Base-by-base conservation (phyloP, 768 basidiomycete genomes). In the Crucibulum laeve region DNA sequence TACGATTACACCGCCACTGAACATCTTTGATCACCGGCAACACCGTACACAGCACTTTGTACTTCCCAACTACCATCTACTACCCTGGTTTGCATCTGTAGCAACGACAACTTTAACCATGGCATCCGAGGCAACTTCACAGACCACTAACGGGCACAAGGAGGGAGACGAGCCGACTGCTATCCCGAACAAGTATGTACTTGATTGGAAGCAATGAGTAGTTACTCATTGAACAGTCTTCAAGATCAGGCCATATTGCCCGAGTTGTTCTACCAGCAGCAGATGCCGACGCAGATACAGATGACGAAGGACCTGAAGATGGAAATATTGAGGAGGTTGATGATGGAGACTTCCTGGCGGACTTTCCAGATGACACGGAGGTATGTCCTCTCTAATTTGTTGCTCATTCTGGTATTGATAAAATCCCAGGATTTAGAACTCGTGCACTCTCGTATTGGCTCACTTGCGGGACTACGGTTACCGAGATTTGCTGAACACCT, bases 361-460 rank as follows among this genome's bases (percentile, higher is more conserved):
- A 84, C 51, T 83, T 87, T 49, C 90, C 92, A 1, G 88, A 91
- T 46, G 84, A 93, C 25, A 87, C 87, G 1, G 82, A 91, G 62
- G 92, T 90, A 53, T 50, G 79, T 46, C n/a, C 44, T 8, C 18
- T 26, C 25, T 48, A 19, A 34, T 30, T 26, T 21, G 13, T 19
- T 17, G 25, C 44, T 38, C 47, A 21, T 18, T 19, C 44, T 57
- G 47, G 52, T 41, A 34, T 41, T 43, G 38, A 38, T 30, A 25
- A 8, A 10, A 14, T 28, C 41, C 5, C 53, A 95, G 93, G 91
- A 95, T 52, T 71, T 96, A 25, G 90, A 94, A 49, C 78, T 96
- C 25, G 71, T 91, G 5, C 91, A 95, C 60, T 73, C 82, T 3
- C 81, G 87, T 22, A 75, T 96, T 38, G 74, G 74, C 40, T 82